Conservation (phyloP, 78 protist species). For the Cavenderia fasciculata region DNA sequence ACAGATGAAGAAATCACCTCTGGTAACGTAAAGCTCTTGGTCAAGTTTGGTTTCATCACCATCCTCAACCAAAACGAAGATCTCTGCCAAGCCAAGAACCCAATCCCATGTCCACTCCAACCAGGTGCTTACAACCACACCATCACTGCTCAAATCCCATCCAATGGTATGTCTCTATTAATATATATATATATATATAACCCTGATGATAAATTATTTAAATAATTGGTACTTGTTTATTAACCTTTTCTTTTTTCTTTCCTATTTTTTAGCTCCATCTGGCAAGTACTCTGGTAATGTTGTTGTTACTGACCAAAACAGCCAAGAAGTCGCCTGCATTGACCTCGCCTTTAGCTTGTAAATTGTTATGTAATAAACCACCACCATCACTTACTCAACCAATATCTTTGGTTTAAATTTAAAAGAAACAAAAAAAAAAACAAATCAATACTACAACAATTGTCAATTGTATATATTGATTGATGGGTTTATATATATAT, state of each 20-base stretch:
- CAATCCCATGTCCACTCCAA: constrained; percentile 23
- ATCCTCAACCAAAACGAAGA: neutral
- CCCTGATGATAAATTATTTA: too few relatives aligned
- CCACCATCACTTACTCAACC: too few relatives aligned
- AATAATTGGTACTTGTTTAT: neutral
- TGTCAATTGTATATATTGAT: too few relatives aligned
- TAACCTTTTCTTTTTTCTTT: neutral
- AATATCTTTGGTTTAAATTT: too few relatives aligned
- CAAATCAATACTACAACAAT: too few relatives aligned
- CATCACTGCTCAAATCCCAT: too few relatives aligned
- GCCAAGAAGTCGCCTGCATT: constrained; percentile 36
- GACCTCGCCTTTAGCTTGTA: constrained; percentile 14
- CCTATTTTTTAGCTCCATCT: constrained; percentile 21
- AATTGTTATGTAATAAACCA: too few relatives aligned
- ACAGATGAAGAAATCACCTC: constrained; percentile 31
- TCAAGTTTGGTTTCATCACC: constrained; percentile 65
- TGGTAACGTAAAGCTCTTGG: neutral
- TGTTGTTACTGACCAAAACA: constrained; percentile 14
- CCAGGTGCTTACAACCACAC: constrained; percentile 2
- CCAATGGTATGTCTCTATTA: too few relatives aligned
- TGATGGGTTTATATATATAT: too few relatives aligned
- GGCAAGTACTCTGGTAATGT: constrained; percentile 53
- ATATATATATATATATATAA: too few relatives aligned
- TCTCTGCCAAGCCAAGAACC: constrained; percentile 8
- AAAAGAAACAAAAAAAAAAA: too few relatives aligned